A percentile compares a stretch with the other conserved stretches of the same genome.
phyloP scores from a whole-genome alignment of 495 filamentous ascomycete species.

The Astrothelium macrocarpum region DNA sequence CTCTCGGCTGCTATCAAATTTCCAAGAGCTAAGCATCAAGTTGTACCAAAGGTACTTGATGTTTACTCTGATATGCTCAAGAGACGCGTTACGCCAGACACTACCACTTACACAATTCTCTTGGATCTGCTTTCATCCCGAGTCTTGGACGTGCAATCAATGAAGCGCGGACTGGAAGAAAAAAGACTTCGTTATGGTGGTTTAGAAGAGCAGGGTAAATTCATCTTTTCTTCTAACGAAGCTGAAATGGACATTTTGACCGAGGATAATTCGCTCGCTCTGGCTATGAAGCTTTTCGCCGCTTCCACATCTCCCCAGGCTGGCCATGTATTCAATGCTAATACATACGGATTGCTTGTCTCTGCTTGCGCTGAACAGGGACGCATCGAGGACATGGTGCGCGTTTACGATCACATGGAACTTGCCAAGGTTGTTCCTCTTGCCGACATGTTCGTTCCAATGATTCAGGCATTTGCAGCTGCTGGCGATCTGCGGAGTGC shows the following conservation, averaged over 20 bases:
- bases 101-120: constrained; percentile 75
- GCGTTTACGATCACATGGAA: constrained; percentile 85
- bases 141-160: constrained; percentile 58
- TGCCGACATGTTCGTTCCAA: constrained; percentile 72
- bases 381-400: constrained; percentile 75
- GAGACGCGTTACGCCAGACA: constrained; percentile 69
- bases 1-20: constrained; percentile 72
- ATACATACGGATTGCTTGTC: constrained; percentile 60
- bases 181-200: constrained; percentile 72
- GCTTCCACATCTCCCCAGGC: background rate
- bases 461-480: constrained; percentile 85
- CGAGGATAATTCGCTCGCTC: constrained; percentile 75
- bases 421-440: constrained; percentile 57
- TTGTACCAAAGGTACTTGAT: constrained; percentile 81
- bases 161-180: constrained; percentile 62
- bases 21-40: constrained; percentile 59
- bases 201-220: constrained; percentile 76
- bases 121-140: constrained; percentile 71
- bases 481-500: constrained; percentile 73
- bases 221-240: constrained; percentile 80
- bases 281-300: constrained; percentile 78
- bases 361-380: constrained; percentile 73
- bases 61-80: constrained; percentile 94
- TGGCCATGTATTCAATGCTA: constrained; percentile 39
- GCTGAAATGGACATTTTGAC: constrained; percentile 69